Percentiles rank a stretch among this genome's conserved stretches.
phyloP scores from a whole-genome alignment of 805 yeast genomes.

The Tetrapisispora nanseiensis region DNA sequence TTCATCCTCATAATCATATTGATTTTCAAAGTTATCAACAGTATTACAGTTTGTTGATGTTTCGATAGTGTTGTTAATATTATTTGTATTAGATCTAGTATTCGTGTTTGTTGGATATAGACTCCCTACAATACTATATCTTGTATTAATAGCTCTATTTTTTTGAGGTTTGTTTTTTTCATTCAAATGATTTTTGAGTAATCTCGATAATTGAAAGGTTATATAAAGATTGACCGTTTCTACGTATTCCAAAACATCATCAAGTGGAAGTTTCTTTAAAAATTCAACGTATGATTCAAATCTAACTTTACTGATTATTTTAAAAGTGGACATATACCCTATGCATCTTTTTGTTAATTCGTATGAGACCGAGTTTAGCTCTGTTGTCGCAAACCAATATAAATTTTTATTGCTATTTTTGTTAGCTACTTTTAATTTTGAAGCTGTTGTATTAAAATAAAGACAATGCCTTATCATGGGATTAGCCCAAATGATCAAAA shows the following conservation, averaged over 20 bases:
- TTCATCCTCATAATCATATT: background rate
- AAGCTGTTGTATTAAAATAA: slow-evolving; percentile 3
- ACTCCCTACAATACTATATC: background rate
- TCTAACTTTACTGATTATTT: background rate
- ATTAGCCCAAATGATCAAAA: slow-evolving; percentile 56
- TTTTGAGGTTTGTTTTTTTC: background rate
- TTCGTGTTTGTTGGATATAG: background rate
- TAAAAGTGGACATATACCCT: slow-evolving; percentile 47
- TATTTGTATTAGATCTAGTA: background rate
- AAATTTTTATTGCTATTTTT: slow-evolving; percentile 7
- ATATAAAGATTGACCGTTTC: slow-evolving; percentile 67
- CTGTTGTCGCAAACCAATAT: slow-evolving; percentile 29
- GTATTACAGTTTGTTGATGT: background rate
- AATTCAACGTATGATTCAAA: slow-evolving; percentile 3
- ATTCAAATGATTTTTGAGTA: slow-evolving; percentile 20
- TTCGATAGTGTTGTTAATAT: background rate
- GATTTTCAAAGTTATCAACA: background rate
- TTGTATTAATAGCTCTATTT: background rate
- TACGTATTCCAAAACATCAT: slow-evolving; percentile 42
- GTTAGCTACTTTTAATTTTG: slow-evolving; percentile 9
- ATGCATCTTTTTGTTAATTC: slow-evolving; percentile 59
- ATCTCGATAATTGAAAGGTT: slow-evolving; percentile 60
- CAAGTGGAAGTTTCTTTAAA: slow-evolving; percentile 22
- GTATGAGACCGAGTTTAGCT: slow-evolving; percentile 48
- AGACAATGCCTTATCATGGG: slow-evolving; percentile 50